These are phyloP conservation scores for Coffea eugenioides DNA, from an alignment of 257 asterid genomes.

Conservation along the genomic window DNA sequence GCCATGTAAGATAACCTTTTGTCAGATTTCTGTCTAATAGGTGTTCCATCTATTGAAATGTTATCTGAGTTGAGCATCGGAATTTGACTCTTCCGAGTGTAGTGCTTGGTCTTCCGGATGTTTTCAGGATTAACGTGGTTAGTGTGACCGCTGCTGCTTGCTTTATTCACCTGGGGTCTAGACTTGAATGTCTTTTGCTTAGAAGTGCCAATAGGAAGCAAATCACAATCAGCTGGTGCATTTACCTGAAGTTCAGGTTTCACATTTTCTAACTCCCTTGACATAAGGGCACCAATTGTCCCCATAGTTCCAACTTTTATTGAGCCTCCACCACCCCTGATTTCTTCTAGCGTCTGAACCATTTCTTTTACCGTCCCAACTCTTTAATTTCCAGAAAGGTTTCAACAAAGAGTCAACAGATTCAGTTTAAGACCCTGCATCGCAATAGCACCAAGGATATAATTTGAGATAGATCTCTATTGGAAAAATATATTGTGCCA, in stretches of 20 bases:
- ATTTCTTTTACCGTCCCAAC: conserved; percentile 24
- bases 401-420: background rate
- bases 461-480: background rate
- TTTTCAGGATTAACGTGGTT: conserved; percentile 31
- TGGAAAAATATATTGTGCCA: background rate
- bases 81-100: conserved; percentile 39
- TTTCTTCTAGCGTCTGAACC: conserved; percentile 66
- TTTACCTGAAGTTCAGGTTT: conserved; percentile 38
- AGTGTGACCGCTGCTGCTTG: conserved; percentile 20
- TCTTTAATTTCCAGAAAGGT: background rate
- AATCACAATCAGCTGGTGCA: conserved; percentile 21
- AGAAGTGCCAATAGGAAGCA: conserved; percentile 25
- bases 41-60: conserved; percentile 54
- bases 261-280: conserved; percentile 58
- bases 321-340: conserved; percentile 79
- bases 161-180: conserved; percentile 35
- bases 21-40: conserved; percentile 46
- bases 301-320: conserved; percentile 79
- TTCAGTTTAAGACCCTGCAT: conserved; percentile 13
- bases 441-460: background rate
- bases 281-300: conserved; percentile 73
- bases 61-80: conserved; percentile 65
- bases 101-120: conserved; percentile 41
- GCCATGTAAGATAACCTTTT: conserved; percentile 46
- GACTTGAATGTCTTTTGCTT: conserved; percentile 38